Evolutionary conservation across 139 green algal genomes (phyloP), one percentile per base, ranked within the genome.

Genomic region (Gonium pectorale): DNA sequence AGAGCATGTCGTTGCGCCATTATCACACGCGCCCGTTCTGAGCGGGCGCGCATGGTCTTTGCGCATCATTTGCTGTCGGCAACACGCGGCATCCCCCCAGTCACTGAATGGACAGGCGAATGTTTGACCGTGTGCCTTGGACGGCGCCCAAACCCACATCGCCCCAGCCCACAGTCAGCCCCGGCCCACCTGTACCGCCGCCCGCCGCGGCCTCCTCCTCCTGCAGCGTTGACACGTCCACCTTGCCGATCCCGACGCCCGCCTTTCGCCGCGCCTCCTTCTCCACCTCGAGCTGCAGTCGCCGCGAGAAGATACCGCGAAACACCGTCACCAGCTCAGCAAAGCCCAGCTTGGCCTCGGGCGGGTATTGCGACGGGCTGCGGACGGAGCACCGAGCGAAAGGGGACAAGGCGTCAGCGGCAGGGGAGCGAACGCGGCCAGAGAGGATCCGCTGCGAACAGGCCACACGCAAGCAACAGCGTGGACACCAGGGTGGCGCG

Each of bases 331-430:
- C 86, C 37, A 98, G 80, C 69, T 98, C 89, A 31, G 87, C 64
- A 60, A 96, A 98, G 3, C 43, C 87, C 49, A 99, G 83, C 11
- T 83, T 71, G 17, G 91, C 89, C 78, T 98, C 93, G 0, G 71
- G n/a, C 0, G 94, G 94, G 88, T 96, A 98, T 70, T 90, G 80
- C 1, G 49, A 19, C 0, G 82, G 59, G 38, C 64, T 89, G 77
- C 29, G 26, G 9, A 73, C 17, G 35, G 17, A n/a, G n/a, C n/a
- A n/a, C n/a, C n/a, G n/a, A n/a, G n/a, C n/a, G n/a, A n/a, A n/a
- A n/a, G n/a, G n/a, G n/a, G n/a, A n/a, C n/a, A n/a, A n/a, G n/a
- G n/a, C n/a, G n/a, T n/a, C n/a, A n/a, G n/a, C n/a, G n/a, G n/a
- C n/a, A n/a, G n/a, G n/a, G n/a, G n/a, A n/a, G n/a, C n/a, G n/a